Conservation (phyloP, 2,329 filamentous ascomycete species). For the Alternaria ventricosa region DNA sequence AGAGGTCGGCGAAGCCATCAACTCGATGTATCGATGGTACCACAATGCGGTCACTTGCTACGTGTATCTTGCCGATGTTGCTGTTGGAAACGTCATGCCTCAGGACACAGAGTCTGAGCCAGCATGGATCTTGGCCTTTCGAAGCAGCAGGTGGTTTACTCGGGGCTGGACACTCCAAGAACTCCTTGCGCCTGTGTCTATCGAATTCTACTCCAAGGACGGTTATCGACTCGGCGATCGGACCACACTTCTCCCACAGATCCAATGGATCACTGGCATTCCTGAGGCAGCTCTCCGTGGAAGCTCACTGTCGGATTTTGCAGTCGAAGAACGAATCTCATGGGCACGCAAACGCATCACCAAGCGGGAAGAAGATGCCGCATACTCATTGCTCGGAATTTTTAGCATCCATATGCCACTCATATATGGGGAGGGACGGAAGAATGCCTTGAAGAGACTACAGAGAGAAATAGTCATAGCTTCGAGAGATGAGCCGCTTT, state of each 20-base stretch:
- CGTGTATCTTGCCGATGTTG: background rate
- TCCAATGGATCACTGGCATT: background rate
- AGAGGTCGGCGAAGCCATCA: background rate
- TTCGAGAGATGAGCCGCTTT: background rate
- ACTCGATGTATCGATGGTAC: background rate
- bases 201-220: background rate
- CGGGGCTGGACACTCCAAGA: background rate
- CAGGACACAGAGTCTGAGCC: accelerated
- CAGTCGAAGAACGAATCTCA: background rate
- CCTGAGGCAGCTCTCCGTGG: background rate
- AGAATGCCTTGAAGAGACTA: background rate
- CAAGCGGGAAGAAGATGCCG: background rate
- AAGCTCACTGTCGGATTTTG: background rate
- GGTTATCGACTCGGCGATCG: background rate
- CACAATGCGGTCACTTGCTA: background rate
- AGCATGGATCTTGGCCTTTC: background rate
- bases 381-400: background rate
- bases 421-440: background rate
- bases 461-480: background rate
- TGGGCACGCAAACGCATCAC: background rate
- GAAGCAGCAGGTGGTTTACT: background rate
- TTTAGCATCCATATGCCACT: background rate
- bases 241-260: background rate
- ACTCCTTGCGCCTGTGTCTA: background rate
- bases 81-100: background rate